Base-by-base conservation (phyloP, 1,139 yeast genomes). In the Scheffersomyces stambukii region DNA sequence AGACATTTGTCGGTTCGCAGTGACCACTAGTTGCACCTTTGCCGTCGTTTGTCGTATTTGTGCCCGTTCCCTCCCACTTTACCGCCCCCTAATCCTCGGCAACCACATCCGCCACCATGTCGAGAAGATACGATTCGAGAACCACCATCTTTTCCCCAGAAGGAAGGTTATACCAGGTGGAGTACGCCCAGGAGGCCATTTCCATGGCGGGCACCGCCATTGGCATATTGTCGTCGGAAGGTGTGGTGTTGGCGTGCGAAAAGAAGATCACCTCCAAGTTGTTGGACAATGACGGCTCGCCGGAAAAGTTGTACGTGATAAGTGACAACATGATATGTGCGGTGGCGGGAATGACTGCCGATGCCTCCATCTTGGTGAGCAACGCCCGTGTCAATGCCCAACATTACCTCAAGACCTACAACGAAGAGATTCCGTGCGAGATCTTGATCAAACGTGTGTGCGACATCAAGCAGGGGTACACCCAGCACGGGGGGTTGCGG, bases 71-170 rank as follows among this genome's bases (percentile, higher is more conserved):
- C n/a, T n/a, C n/a, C n/a, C n/a, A n/a, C n/a, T n/a, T n/a, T n/a
- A n/a, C n/a, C n/a, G n/a, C n/a, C n/a, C n/a, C n/a, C n/a, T n/a
- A n/a, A n/a, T n/a, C n/a, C n/a, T n/a, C n/a, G n/a, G n/a, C n/a
- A n/a, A n/a, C n/a, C n/a, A n/a, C n/a, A n/a, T n/a, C n/a, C n/a
- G n/a, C n/a, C 27, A 28, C 20, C 30, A 67, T 67, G 74, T 66
- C 73, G 33, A 64, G 74, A 60, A 64, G 74, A 57, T 67, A 67
- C 89, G 99, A 91, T 63, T 83, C 96, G 41, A 80, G 99, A 73
- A 91, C 98, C 33, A 91, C 98, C 13, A 91, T 93, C 51, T 93
- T 91, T 65, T 89, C 97, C 19, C 99, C 99, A 13, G 99, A 91
- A 57, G 98, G 99, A 24, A 77, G 98, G 60, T 73, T 93, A 38